phyloP scores from a whole-genome alignment of 495 filamentous ascomycete species.

The Neurospora sp. region DNA sequence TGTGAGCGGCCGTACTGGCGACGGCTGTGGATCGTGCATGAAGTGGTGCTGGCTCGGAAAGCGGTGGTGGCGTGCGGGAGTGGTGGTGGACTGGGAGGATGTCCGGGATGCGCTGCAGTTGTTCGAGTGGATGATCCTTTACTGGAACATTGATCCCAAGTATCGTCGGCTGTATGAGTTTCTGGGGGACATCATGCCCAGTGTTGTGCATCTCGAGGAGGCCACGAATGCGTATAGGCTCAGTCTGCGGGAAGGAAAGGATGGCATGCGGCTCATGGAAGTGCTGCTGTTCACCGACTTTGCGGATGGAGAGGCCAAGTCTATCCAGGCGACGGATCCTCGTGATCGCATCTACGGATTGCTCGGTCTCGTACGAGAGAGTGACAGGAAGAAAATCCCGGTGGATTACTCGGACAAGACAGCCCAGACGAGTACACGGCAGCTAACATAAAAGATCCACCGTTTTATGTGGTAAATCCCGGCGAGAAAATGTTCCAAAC shows the following conservation, averaged over 20 bases:
- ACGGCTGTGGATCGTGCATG: conserved; percentile 15
- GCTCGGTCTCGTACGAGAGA: conserved; percentile 8
- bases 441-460: background rate
- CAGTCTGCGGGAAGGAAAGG: background rate
- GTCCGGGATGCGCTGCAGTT: background rate
- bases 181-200: conserved; percentile 1
- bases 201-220: conserved; percentile 1
- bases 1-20: conserved; percentile 4
- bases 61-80: background rate
- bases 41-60: conserved; percentile 7
- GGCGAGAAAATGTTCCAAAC: background rate
- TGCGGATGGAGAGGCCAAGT: background rate
- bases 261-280: conserved; percentile 5
- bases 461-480: background rate
- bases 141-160: background rate
- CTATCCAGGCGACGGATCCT: conserved; percentile 8
- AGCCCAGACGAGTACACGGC: too few species aligned
- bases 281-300: background rate
- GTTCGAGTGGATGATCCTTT: conserved; percentile 5
- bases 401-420: conserved; percentile 10
- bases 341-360: conserved; percentile 18
- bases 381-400: conserved; percentile 3
- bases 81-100: conserved; percentile 4
- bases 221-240: background rate
- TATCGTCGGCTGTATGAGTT: conserved; percentile 1